phyloP scores from a whole-genome alignment of 2,329 filamentous ascomycete species.

The Ambrosiella cleistominuta region DNA sequence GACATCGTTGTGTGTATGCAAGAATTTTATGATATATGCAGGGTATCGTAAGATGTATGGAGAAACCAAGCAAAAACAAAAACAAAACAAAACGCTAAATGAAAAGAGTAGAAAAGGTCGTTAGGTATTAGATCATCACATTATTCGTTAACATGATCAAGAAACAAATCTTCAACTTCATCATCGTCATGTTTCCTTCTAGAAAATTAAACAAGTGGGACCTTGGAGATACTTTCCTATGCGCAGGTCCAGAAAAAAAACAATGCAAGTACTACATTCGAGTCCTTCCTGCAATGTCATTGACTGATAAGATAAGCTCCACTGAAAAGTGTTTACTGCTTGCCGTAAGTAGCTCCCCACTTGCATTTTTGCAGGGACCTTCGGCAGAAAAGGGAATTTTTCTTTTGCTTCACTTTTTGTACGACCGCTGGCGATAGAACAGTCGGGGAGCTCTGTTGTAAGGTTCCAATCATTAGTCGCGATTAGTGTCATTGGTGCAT shows the following conservation, averaged over 20 bases:
- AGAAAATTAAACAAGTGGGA: slow-evolving; percentile 4
- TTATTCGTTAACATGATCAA: not conserved
- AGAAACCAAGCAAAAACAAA: not conserved
- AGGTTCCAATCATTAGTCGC: not conserved
- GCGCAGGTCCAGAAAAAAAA: not conserved
- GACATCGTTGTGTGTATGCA: slow-evolving; percentile 2
- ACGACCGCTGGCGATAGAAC: not conserved
- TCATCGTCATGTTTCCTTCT: not conserved
- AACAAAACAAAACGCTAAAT: not conserved
- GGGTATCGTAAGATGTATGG: not conserved
- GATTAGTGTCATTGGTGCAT: not conserved
- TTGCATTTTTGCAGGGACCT: not conserved
- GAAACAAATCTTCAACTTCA: not conserved
- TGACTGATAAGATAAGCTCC: slow-evolving; percentile 12
- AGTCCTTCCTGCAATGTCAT: slow-evolving; percentile 6
- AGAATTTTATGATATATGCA: not conserved
- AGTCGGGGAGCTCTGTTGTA: not conserved
- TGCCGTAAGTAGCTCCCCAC: not conserved
- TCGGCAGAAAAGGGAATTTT: slow-evolving; percentile 13
- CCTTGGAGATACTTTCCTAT: not conserved
- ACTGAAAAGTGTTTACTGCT: slow-evolving; percentile 7
- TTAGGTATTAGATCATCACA: not conserved
- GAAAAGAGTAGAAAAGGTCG: too few species aligned
- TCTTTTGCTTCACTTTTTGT: not conserved
- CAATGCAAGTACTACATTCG: not conserved